A percentile compares a stretch with the other conserved stretches of the same genome.
Evolutionary conservation across 345 rosid genomes (phyloP).

Genomic region (Syzygium jambos): DNA sequence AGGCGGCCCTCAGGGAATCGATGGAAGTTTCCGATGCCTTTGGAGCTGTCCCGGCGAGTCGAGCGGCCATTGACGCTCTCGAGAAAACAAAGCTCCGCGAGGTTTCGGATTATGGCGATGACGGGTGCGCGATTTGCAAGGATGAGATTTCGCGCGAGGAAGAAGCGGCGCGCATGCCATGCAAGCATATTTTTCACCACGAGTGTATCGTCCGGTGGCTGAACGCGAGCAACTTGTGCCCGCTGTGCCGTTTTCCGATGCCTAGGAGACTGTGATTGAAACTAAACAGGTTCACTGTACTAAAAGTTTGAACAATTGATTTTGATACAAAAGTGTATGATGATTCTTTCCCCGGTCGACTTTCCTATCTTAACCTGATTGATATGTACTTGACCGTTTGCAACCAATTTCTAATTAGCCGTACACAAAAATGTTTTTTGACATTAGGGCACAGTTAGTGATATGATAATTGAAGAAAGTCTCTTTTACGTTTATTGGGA

Average conservation of each 20-base stretch:
- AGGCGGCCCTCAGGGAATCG: neutral
- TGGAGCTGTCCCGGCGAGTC: neutral
- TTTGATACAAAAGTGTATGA: too few relatives aligned
- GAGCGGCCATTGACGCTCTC: neutral
- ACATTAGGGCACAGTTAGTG: too few relatives aligned
- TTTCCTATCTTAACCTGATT: too few relatives aligned
- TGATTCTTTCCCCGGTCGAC: too few relatives aligned
- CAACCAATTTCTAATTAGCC: too few relatives aligned
- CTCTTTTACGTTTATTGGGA: neutral
- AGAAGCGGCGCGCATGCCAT: neutral
- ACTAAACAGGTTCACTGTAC: too few relatives aligned
- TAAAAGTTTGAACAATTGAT: too few relatives aligned
- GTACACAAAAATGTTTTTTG: too few relatives aligned
- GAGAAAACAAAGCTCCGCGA: neutral
- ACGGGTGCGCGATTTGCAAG: neutral
- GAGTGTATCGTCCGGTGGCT: neutral
- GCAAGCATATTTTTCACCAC: neutral
- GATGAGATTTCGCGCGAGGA: neutral
- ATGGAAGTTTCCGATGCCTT: neutral
- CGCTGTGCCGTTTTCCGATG: too few relatives aligned
- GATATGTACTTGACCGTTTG: too few relatives aligned
- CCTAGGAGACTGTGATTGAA: too few relatives aligned
- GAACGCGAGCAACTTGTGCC: neutral
- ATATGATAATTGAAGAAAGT: too few relatives aligned
- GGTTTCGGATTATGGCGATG: neutral